These are phyloP conservation scores for Pseudocercospora cruenta DNA, from an alignment of 2,329 filamentous ascomycete genomes.

Conservation along the genomic window DNA sequence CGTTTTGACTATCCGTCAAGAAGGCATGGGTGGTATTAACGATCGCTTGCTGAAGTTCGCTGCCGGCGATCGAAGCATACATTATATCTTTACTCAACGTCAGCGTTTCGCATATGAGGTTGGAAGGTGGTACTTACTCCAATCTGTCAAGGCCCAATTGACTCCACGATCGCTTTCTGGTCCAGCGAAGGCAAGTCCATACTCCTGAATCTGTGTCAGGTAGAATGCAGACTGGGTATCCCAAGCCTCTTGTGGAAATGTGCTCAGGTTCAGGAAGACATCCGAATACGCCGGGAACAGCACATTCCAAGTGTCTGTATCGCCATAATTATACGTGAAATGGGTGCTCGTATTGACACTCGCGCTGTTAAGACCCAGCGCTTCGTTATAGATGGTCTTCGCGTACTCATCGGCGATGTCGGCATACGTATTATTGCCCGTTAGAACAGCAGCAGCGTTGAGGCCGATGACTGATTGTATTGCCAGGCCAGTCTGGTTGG, in stretches of 20 bases:
- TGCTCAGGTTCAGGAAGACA: slow-evolving; percentile 47
- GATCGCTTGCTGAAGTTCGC: slow-evolving; percentile 23
- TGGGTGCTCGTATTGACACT: slow-evolving; percentile 35
- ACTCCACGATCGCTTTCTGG: slow-evolving; percentile 28
- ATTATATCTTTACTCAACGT: slow-evolving; percentile 25
- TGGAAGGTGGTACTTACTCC: slow-evolving; percentile 23
- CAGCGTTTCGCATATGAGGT: neutral
- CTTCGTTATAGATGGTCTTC: slow-evolving; percentile 28
- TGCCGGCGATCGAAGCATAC: slow-evolving; percentile 27
- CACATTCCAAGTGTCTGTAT: slow-evolving; percentile 40
- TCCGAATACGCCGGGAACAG: slow-evolving; percentile 59
- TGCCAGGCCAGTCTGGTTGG: slow-evolving; percentile 47
- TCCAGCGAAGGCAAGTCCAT: slow-evolving; percentile 31
- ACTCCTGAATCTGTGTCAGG: slow-evolving; percentile 23
- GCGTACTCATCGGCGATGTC: slow-evolving; percentile 25
- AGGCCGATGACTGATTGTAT: slow-evolving; percentile 41
- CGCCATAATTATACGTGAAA: slow-evolving; percentile 54
- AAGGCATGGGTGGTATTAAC: slow-evolving; percentile 31
- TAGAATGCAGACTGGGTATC: slow-evolving; percentile 31
- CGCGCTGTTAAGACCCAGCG: slow-evolving; percentile 28
- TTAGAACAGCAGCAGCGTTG: slow-evolving; percentile 44
- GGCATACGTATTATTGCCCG: slow-evolving; percentile 52
- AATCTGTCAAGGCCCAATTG: slow-evolving; percentile 32
- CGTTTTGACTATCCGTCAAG: slow-evolving; percentile 31
- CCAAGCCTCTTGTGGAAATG: slow-evolving; percentile 41